phyloP scores from a whole-genome alignment of 2,329 filamentous ascomycete genomes.

The Penicillium brasilianum region DNA sequence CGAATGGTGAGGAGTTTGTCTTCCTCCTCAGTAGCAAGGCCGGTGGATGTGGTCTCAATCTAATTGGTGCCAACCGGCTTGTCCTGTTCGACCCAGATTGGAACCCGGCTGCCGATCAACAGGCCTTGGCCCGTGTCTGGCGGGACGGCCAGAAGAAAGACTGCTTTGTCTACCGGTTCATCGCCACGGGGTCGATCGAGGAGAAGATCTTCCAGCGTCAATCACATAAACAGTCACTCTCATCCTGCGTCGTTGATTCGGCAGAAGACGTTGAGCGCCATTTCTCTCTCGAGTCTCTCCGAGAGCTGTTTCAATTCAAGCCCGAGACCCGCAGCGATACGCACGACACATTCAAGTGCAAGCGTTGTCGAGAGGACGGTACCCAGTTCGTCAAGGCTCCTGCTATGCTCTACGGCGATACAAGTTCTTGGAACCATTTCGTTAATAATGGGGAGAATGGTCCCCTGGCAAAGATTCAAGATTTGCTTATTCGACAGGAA shows the following conservation, averaged over 20 bases:
- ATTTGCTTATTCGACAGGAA: constrained; percentile 88
- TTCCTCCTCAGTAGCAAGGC: constrained; percentile 97
- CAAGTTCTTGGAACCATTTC: constrained; percentile 99
- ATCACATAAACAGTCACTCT: constrained; percentile 95
- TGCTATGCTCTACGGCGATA: constrained; percentile 96
- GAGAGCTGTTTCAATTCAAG: constrained; percentile 93
- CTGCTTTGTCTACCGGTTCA: constrained; percentile 99
- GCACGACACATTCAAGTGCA: constrained; percentile 98
- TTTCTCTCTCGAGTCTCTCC: constrained; percentile 86
- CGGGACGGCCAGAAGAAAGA: constrained; percentile 99
- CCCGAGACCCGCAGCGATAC: constrained; percentile 86
- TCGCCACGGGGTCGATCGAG: constrained; percentile 95
- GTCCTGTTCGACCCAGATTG: constrained; percentile 97
- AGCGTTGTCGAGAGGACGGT: constrained; percentile 86
- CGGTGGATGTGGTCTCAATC: constrained; percentile 92
- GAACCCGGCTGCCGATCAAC: constrained; percentile 97
- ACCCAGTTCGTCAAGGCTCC: constrained; percentile 87
- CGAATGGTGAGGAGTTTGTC: constrained; percentile 84
- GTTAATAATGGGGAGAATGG: constrained; percentile 72
- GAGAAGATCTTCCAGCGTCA: constrained; percentile 99
- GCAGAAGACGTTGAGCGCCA: constrained; percentile 97
- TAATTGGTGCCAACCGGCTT: constrained; percentile 91
- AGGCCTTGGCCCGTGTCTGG: constrained; percentile 96
- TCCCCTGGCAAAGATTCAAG: constrained; percentile 81
- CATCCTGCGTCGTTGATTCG: constrained; percentile 93